phyloP scores from a whole-genome alignment of 179 eudicot species.

The Amaranthus tricolor region DNA sequence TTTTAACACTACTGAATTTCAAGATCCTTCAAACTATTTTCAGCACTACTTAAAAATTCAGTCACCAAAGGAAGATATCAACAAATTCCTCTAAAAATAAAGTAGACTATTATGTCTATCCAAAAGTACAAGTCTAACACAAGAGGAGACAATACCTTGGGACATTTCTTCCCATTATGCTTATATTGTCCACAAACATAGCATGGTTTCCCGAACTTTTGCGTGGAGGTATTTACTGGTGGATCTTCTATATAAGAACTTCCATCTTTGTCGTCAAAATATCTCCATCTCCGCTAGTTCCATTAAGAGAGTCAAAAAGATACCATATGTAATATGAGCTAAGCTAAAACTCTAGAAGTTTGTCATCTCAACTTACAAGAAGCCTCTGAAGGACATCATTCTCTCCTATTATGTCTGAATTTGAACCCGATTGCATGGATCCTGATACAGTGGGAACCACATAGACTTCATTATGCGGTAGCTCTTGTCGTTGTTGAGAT shows the following conservation, averaged over 20 bases:
- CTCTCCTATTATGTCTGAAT: conserved; percentile 16
- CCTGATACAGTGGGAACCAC: conserved; percentile 12
- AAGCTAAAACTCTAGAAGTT: not conserved
- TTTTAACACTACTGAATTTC: not conserved
- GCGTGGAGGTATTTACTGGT: not conserved
- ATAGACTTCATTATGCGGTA: conserved; percentile 1
- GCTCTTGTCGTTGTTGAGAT: conserved; percentile 6
- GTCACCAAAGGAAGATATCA: not conserved
- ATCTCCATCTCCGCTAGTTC: conserved; percentile 33
- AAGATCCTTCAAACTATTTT: not conserved
- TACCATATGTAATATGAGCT: not conserved
- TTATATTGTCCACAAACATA: conserved; percentile 31
- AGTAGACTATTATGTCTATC: not conserved
- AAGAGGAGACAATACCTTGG: conserved; percentile 28
- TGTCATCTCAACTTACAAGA: conserved; percentile 31
- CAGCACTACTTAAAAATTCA: conserved; percentile 1
- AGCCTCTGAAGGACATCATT: conserved; percentile 33
- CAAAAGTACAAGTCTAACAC: not conserved
- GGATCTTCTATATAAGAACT: conserved; percentile 11
- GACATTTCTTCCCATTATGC: conserved; percentile 34
- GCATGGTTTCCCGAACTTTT: conserved; percentile 30
- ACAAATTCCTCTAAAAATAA: not conserved
- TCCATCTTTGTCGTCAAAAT: conserved; percentile 32
- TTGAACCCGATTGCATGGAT: conserved; percentile 7
- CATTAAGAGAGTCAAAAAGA: conserved; percentile 7